A percentile compares a stretch with the other conserved stretches of the same genome.
These are phyloP conservation scores for Colletotrichum cereale DNA, from an alignment of 2,329 filamentous ascomycete genomes.

Conservation along the genomic window DNA sequence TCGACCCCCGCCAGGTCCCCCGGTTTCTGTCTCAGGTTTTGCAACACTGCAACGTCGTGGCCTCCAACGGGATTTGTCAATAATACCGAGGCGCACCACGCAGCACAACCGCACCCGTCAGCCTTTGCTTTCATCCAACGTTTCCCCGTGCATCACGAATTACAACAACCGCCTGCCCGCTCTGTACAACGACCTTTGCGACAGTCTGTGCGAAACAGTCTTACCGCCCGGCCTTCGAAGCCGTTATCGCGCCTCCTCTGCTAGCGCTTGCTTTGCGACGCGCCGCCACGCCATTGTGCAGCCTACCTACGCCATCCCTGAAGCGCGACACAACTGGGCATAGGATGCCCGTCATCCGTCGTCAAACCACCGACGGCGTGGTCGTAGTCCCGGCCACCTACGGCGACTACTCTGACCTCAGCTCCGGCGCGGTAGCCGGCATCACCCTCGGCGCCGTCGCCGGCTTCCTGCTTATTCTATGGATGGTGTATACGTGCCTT, in stretches of 20 bases:
- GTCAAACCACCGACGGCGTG: slow-evolving; percentile 42
- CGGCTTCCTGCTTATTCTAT: slow-evolving; percentile 66
- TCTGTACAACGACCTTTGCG: slow-evolving; percentile 14
- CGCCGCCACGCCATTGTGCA: background rate
- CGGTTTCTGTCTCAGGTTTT: slow-evolving; percentile 19
- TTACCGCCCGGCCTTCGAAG: background rate
- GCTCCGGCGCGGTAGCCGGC: slow-evolving; percentile 57
- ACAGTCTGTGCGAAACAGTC: slow-evolving; percentile 20
- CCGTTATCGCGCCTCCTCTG: slow-evolving; percentile 6
- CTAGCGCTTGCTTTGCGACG: slow-evolving; percentile 16
- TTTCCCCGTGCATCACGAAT: slow-evolving; percentile 3
- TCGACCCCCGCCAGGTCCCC: slow-evolving; percentile 5
- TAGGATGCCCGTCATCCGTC: slow-evolving; percentile 32
- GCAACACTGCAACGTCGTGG: slow-evolving; percentile 29
- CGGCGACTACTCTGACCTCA: slow-evolving; percentile 49
- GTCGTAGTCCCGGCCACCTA: slow-evolving; percentile 53
- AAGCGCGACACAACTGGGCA: slow-evolving; percentile 1
- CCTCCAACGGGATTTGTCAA: slow-evolving; percentile 7
- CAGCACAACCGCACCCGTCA: slow-evolving; percentile 1
- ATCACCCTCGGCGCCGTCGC: slow-evolving; percentile 60
- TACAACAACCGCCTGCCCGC: background rate
- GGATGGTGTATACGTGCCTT: slow-evolving; percentile 63
- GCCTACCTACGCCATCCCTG: slow-evolving; percentile 5
- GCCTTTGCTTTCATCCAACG: slow-evolving; percentile 11
- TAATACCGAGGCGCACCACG: slow-evolving; percentile 16